Percentiles rank a stretch among this genome's conserved stretches.
Evolutionary conservation across 352 stramenopile genomes (phyloP).

Genomic region (Phytopythium delawarense): DNA sequence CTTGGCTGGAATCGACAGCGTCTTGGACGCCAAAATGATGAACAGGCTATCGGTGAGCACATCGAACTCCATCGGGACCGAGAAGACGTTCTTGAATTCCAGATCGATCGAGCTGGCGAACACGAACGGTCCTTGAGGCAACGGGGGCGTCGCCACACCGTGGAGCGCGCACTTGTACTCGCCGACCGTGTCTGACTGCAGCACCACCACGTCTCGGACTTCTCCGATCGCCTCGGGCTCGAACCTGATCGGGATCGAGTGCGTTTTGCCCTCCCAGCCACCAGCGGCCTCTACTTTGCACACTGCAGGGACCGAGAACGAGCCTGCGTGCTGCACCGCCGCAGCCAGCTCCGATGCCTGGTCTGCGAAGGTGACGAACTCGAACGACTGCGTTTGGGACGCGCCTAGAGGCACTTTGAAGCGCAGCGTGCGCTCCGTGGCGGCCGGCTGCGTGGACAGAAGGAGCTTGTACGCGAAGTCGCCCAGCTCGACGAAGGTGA

Average conservation of each 20-base stretch:
- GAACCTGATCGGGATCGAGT: slow-evolving; percentile 75
- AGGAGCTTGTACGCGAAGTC: slow-evolving; percentile 87
- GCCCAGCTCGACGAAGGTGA: slow-evolving; percentile 82
- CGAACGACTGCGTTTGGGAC: slow-evolving; percentile 74
- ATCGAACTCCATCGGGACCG: slow-evolving; percentile 62
- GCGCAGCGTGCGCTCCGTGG: slow-evolving; percentile 61
- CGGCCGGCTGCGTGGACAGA: slow-evolving; percentile 65
- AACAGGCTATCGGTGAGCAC: slow-evolving; percentile 71
- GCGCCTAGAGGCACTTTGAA: slow-evolving; percentile 82
- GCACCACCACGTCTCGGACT: slow-evolving; percentile 68
- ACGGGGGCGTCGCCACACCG: slow-evolving; percentile 66
- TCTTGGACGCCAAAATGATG: slow-evolving; percentile 59
- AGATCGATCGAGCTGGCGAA: slow-evolving; percentile 63
- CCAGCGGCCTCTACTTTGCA: slow-evolving; percentile 44
- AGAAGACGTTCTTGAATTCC: slow-evolving; percentile 91
- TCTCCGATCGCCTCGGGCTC: slow-evolving; percentile 88
- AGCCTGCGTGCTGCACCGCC: slow-evolving; percentile 46
- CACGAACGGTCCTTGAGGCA: slow-evolving; percentile 84
- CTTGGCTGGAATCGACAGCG: slow-evolving; percentile 69
- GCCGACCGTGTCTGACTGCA: slow-evolving; percentile 58
- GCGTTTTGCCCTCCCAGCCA: slow-evolving; percentile 72
- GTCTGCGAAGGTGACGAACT: slow-evolving; percentile 58
- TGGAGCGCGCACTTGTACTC: slow-evolving; percentile 84
- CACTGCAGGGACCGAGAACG: slow-evolving; percentile 59
- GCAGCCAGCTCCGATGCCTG: slow-evolving; percentile 48